Conservation (phyloP, 2,329 filamentous ascomycete genomes). For the Huntiella decipiens region DNA sequence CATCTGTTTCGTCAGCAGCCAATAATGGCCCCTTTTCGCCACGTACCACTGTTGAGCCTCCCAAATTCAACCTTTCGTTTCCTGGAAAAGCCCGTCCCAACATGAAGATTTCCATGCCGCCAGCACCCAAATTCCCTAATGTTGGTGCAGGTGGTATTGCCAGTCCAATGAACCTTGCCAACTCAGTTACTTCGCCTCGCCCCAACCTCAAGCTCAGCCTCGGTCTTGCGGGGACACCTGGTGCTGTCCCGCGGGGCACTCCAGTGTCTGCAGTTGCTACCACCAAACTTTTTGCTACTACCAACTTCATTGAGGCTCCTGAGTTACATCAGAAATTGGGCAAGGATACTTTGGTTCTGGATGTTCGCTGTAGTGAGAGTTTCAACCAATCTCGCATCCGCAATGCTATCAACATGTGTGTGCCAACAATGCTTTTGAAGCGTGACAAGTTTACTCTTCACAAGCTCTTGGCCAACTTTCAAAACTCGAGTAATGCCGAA, state of each 20-base stretch:
- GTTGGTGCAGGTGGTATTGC: background rate
- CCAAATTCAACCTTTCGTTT: slow-evolving; percentile 12
- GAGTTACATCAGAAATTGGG: slow-evolving; percentile 14
- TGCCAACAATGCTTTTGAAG: slow-evolving; percentile 85
- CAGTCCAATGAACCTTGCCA: background rate
- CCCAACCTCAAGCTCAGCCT: slow-evolving; percentile 25
- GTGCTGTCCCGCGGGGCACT: background rate
- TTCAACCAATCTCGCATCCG: slow-evolving; percentile 56
- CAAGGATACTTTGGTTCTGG: slow-evolving; percentile 36
- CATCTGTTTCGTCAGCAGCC: no score
- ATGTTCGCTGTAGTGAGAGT: slow-evolving; percentile 72
- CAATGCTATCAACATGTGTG: slow-evolving; percentile 79
- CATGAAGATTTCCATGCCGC: slow-evolving; percentile 19
- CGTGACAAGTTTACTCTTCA: slow-evolving; percentile 75
- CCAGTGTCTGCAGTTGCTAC: slow-evolving; percentile 1
- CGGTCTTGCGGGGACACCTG: slow-evolving; percentile 15
- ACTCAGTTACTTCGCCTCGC: background rate
- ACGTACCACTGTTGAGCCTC: no score
- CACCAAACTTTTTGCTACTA: slow-evolving; percentile 12
- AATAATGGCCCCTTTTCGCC: no score
- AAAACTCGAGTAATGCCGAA: slow-evolving; percentile 45
- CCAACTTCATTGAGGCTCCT: slow-evolving; percentile 28
- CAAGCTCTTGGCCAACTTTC: slow-evolving; percentile 76
- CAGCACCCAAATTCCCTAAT: background rate
- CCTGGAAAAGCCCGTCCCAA: slow-evolving; percentile 18